Conservation (phyloP, 306 rosid species). For the Inga leiocalycina region DNA sequence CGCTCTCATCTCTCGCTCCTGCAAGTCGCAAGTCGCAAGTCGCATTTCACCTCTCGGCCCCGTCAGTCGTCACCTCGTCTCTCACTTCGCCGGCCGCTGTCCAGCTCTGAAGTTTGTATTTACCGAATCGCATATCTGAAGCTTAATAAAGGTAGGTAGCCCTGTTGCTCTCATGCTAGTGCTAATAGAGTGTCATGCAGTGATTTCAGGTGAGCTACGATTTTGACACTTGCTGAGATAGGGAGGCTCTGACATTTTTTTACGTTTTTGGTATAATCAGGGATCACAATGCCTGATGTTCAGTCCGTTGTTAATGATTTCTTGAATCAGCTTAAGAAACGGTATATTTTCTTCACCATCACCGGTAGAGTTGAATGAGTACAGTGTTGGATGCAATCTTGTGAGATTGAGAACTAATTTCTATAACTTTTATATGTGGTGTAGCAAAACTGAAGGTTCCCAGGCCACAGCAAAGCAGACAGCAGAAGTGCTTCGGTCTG, state of each 20-base stretch:
- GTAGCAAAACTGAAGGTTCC: constrained; percentile 93
- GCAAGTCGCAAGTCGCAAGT: too few relatives aligned
- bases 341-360: constrained; percentile 44
- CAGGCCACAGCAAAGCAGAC: constrained; percentile 81
- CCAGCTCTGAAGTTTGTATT: too few relatives aligned
- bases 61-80: too few relatives aligned
- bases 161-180: background rate
- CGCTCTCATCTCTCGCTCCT: too few relatives aligned
- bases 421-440: background rate
- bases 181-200: background rate
- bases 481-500: constrained; percentile 80
- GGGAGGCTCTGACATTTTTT: background rate
- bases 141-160: too few relatives aligned
- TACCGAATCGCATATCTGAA: too few relatives aligned
- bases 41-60: too few relatives aligned
- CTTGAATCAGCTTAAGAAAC: constrained; percentile 71
- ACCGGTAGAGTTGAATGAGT: constrained; percentile 22
- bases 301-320: constrained; percentile 74
- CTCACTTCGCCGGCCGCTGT: too few relatives aligned
- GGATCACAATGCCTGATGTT: constrained; percentile 78
- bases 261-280: constrained; percentile 44
- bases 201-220: constrained; percentile 3
- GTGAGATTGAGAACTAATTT: background rate
- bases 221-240: background rate
- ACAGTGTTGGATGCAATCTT: constrained; percentile 7